Evolutionary conservation across 495 filamentous ascomycete species (phyloP).

Genomic region (Evansstolkia leycettana): DNA sequence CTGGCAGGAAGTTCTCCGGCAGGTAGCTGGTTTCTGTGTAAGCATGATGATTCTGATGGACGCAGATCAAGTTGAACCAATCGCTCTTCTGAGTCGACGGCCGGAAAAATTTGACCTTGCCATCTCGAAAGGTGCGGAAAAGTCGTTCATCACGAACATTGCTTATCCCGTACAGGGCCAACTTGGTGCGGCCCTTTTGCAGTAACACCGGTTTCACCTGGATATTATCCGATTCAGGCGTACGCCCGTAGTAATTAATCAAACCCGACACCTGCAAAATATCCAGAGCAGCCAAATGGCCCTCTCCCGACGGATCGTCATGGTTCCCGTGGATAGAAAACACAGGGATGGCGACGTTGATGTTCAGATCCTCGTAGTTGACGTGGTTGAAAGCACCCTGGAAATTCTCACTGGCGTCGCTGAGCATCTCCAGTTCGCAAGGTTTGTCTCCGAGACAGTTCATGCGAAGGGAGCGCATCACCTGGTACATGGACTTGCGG

Average conservation of each 20-base stretch:
- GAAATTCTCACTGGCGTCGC: conserved; percentile 82
- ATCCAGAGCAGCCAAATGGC: conserved; percentile 80
- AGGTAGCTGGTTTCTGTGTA: conserved; percentile 84
- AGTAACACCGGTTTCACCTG: conserved; percentile 80
- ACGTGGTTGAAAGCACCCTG: conserved; percentile 77
- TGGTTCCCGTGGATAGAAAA: conserved; percentile 99
- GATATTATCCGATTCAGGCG: conserved; percentile 85
- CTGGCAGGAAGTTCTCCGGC: conserved; percentile 86
- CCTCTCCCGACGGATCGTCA: conserved; percentile 92
- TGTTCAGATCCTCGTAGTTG: conserved; percentile 96
- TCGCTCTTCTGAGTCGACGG: conserved; percentile 72
- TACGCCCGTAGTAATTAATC: conserved; percentile 91
- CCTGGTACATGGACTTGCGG: conserved; percentile 92
- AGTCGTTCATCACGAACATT: conserved; percentile 94
- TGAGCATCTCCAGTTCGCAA: conserved; percentile 89
- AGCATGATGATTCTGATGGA: conserved; percentile 93
- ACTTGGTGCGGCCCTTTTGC: conserved; percentile 87
- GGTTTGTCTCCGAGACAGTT: conserved; percentile 92
- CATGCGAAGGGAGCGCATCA: conserved; percentile 84
- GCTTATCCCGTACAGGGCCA: conserved; percentile 90
- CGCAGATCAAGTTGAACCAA: conserved; percentile 93
- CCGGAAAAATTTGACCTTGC: conserved; percentile 85
- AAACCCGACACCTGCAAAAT: conserved; percentile 82
- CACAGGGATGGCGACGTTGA: conserved; percentile 94
- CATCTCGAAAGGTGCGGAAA: conserved; percentile 84